These are phyloP conservation scores for Camellia sinensis DNA, from an alignment of 148 eudicot genomes.

Conservation along the genomic window DNA sequence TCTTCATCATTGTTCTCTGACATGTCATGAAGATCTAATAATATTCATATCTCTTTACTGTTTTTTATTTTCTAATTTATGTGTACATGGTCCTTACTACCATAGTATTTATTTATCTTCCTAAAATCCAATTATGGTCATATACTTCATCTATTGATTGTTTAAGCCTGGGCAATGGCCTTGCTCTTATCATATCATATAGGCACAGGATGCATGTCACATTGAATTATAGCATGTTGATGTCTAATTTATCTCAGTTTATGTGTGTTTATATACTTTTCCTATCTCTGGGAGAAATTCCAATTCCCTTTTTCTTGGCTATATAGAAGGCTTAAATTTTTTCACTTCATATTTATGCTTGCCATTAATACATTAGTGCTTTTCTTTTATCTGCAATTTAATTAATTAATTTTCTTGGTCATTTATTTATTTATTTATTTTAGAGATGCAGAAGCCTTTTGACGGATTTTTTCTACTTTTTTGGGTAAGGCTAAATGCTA, in stretches of 20 bases:
- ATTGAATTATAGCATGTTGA: neutral
- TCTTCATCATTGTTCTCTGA: too few species aligned
- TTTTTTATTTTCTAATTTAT: too few species aligned
- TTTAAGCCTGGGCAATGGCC: neutral
- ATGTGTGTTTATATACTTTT: neutral
- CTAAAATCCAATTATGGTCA: neutral
- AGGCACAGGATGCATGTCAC: neutral
- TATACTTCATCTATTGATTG: neutral
- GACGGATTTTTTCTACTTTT: conserved; percentile 94
- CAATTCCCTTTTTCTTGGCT: neutral
- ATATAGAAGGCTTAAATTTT: neutral
- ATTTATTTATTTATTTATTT: neutral
- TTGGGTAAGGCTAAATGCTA: conserved; percentile 61
- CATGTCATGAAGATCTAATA: neutral
- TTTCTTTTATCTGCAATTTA: conserved; percentile 2
- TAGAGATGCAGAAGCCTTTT: conserved; percentile 88
- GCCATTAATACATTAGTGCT: neutral
- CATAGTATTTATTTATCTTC: neutral
- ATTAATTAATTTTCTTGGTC: neutral
- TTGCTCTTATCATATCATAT: neutral
- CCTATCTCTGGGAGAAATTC: neutral
- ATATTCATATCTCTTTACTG: too few species aligned
- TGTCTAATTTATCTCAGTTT: neutral
- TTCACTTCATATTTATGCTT: neutral
- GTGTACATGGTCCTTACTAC: neutral